Evolutionary conservation across 1,139 yeast species (phyloP).

Genomic region (Suhomyces bokatorum): DNA sequence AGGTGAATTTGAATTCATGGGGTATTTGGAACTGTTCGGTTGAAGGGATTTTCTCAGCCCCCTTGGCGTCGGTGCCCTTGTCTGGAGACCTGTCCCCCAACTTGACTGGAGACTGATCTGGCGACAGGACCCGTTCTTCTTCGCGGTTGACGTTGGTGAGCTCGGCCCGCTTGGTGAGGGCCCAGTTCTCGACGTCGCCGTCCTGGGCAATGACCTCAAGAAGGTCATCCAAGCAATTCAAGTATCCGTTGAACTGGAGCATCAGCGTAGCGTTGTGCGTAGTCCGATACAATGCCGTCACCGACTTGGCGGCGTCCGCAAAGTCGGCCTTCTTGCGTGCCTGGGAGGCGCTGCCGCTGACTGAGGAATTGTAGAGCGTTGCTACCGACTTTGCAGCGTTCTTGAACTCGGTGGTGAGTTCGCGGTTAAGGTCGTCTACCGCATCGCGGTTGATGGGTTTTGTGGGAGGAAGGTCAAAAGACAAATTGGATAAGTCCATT

Average conservation of each 20-base stretch:
- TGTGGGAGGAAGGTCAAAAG: constrained; percentile 51
- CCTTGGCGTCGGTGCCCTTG: background rate
- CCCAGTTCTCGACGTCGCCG: constrained; percentile 57
- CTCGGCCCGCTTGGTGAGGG: constrained; percentile 50
- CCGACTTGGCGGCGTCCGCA: constrained; percentile 64
- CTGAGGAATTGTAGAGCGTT: constrained; percentile 36
- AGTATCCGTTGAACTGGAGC: constrained; percentile 53
- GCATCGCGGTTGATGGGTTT: constrained; percentile 46
- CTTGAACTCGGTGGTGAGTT: constrained; percentile 43
- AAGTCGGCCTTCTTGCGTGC: constrained; percentile 45
- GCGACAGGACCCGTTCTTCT: constrained; percentile 1
- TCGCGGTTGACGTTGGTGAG: constrained; percentile 28
- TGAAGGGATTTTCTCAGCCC: constrained; percentile 2
- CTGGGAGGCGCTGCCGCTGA: constrained; percentile 15
- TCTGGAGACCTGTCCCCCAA: constrained; percentile 2
- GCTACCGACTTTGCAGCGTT: constrained; percentile 50
- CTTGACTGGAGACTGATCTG: constrained; percentile 3
- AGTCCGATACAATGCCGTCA: constrained; percentile 59
- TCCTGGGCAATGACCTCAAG: constrained; percentile 46
- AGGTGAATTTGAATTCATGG: constrained; percentile 38
- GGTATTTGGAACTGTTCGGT: constrained; percentile 25
- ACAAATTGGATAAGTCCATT: constrained; percentile 61
- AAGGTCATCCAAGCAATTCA: constrained; percentile 57
- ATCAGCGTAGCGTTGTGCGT: constrained; percentile 47
- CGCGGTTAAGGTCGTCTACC: constrained; percentile 43